Conservation (phyloP, 192 early-diverging fungal species). For the Spizellomyces sp. region DNA sequence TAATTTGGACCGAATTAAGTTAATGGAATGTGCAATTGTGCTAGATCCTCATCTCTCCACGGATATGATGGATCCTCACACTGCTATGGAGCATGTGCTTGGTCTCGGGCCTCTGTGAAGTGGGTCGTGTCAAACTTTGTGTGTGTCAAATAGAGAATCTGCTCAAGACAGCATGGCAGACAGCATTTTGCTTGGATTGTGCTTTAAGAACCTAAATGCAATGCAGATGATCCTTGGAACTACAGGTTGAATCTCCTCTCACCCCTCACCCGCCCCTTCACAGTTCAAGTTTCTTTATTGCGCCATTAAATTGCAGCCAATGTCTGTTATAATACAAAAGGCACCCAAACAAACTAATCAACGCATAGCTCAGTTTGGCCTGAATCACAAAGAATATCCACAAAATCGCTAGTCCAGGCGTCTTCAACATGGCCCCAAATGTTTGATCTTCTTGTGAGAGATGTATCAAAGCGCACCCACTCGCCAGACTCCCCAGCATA, state of each 20-base stretch:
- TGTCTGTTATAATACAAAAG: conserved; percentile 24
- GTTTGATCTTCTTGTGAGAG: conserved; percentile 21
- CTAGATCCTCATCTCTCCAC: conserved; percentile 60
- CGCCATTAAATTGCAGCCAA: too few species aligned
- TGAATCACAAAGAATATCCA: conserved; percentile 44
- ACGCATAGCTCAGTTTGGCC: conserved; percentile 27
- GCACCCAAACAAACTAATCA: conserved; percentile 12
- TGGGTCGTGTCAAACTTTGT: too few species aligned
- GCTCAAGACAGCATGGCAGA: too few species aligned
- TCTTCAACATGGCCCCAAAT: conserved; percentile 40
- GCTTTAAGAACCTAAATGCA: too few species aligned
- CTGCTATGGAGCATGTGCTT: conserved; percentile 66
- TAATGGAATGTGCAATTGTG: background rate
- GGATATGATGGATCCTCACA: conserved; percentile 66
- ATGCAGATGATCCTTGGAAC: too few species aligned
- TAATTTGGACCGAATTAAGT: background rate
- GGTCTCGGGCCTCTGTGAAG: conserved; percentile 26
- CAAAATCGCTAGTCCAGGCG: conserved; percentile 41
- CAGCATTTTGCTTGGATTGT: too few species aligned
- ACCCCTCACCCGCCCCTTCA: too few species aligned
- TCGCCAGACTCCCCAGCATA: conserved; percentile 14
- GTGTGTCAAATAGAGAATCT: too few species aligned
- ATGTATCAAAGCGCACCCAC: conserved; percentile 24
- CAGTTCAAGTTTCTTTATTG: too few species aligned
- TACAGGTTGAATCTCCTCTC: too few species aligned